Percentiles rank a stretch among this genome's conserved stretches.
Conservation (phyloP, 441 rosid genomes). For the Geranium incanum region DNA sequence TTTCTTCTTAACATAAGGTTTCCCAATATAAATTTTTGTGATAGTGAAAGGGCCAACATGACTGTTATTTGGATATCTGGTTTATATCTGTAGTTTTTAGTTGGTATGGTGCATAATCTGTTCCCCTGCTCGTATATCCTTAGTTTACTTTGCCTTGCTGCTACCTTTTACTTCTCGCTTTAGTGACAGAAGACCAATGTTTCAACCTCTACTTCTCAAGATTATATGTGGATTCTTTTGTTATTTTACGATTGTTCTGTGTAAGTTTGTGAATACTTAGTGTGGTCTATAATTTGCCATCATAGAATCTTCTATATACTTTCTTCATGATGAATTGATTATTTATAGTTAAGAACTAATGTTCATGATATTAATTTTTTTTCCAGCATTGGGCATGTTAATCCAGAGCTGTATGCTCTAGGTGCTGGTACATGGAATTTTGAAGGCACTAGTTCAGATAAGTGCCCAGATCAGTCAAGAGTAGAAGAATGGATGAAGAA, state of each 20-base stretch:
- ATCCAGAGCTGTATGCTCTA: constrained; percentile 87
- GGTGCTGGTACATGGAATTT: constrained; percentile 57
- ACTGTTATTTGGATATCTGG: neutral
- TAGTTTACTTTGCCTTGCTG: neutral
- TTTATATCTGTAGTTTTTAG: neutral
- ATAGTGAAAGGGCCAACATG: neutral
- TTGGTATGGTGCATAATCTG: neutral
- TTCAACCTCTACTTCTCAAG: constrained; percentile 7
- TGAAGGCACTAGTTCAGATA: constrained; percentile 24
- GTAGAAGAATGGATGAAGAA: constrained; percentile 51
- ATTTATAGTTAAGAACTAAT: neutral
- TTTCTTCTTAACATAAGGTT: neutral
- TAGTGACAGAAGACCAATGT: neutral
- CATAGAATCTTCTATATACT: neutral
- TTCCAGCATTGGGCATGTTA: constrained; percentile 84
- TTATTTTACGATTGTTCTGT: neutral
- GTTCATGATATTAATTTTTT: neutral
- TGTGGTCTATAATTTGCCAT: constrained; percentile 1
- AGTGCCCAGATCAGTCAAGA: constrained; percentile 27
- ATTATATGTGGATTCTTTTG: neutral
- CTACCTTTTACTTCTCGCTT: constrained; percentile 4
- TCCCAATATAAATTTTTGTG: neutral
- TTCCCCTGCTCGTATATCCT: neutral
- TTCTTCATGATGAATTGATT: neutral
- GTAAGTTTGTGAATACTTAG: constrained; percentile 3